Conservation (phyloP, 768 basidiomycete species). For the Psilocybe tampanensis region DNA sequence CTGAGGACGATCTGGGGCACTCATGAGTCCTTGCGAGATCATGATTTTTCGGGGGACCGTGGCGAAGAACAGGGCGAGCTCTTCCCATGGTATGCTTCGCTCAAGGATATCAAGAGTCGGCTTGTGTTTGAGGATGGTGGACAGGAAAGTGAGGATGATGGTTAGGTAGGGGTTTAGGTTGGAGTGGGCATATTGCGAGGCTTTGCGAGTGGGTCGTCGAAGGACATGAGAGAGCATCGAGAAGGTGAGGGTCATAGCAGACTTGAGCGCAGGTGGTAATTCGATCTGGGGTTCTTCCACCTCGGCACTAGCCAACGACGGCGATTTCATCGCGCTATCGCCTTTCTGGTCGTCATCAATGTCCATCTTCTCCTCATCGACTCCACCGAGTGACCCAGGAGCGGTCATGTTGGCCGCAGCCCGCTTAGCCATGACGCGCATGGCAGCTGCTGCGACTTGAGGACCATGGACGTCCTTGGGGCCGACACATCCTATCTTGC, state of each 20-base stretch:
- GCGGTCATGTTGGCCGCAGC: slow-evolving; percentile 27
- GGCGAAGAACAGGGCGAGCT: slow-evolving; percentile 66
- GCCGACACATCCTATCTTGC: slow-evolving; percentile 58
- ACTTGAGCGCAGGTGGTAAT: slow-evolving; percentile 66
- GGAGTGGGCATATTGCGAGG: slow-evolving; percentile 55
- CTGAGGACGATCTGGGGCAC: slow-evolving; percentile 9
- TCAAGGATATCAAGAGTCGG: slow-evolving; percentile 67
- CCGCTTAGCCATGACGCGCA: slow-evolving; percentile 58
- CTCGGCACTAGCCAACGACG: slow-evolving; percentile 33
- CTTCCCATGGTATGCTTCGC: slow-evolving; percentile 83
- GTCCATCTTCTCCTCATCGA: slow-evolving; percentile 55
- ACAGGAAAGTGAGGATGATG: slow-evolving; percentile 85
- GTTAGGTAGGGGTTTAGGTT: slow-evolving; percentile 87
- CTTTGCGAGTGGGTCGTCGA: slow-evolving; percentile 58
- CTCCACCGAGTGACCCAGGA: slow-evolving; percentile 26
- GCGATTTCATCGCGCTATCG: slow-evolving; percentile 25
- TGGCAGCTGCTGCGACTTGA: slow-evolving; percentile 34
- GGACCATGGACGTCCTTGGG: slow-evolving; percentile 36
- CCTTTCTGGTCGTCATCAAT: slow-evolving; percentile 27
- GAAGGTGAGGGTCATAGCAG: slow-evolving; percentile 81
- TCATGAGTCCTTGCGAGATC: slow-evolving; percentile 44
- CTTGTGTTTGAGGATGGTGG: slow-evolving; percentile 69
- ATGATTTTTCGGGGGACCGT: slow-evolving; percentile 57
- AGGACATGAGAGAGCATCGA: slow-evolving; percentile 75
- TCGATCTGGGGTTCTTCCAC: slow-evolving; percentile 31